Evolutionary conservation across 2,329 filamentous ascomycete species (phyloP), one percentile per base, ranked within the genome.

Genomic region (Botrytis porri): DNA sequence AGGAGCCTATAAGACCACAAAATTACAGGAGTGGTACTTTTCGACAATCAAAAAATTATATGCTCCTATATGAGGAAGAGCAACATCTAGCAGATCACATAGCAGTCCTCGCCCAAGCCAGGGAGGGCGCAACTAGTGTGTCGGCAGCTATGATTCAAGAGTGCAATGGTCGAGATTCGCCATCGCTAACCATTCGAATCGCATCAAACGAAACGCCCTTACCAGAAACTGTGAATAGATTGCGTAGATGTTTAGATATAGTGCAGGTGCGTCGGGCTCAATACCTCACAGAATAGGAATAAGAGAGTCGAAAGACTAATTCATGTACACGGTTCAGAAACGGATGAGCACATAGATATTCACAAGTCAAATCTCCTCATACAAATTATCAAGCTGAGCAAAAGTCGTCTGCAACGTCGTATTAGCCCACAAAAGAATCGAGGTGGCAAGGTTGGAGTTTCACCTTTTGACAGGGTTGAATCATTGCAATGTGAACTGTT

Each of bases 91-190:
- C 57, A 60, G 57, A 60, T 20, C 60, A 76, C 51, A 48, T 79
- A 29, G 77, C 77, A 16, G 78, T 79, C 62, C 71, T 79, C 22
- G 74, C 76, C 22, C 73, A 75, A 70, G 45, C 67, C 69, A 57
- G 25, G 45, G 45, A 25, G 45, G 64, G 73, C 6, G 39, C 45
- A n/a, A 32, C 57, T 18, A 48, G 22, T 63, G 75, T 78, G n/a
- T 77, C 75, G 32, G 78, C 77, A 14, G 74, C 74, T 18, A 75
- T 73, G 20, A 37, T 79, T 8, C 74, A 79, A 62, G 75, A 78
- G 60, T 57, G 64, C 29, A 32, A 25, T 10, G 59, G 73, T 22
- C 60, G 45, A 25, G 1, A 51, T 25, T 51, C 51, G 7, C 32
- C 70, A 6, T 59, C 69, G 1, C 72, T 76, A n/a, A 74, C 51